Evolutionary conservation across 179 eudicot genomes (phyloP), one percentile per base, ranked within the genome.

Genomic region (Camellia oleifera): DNA sequence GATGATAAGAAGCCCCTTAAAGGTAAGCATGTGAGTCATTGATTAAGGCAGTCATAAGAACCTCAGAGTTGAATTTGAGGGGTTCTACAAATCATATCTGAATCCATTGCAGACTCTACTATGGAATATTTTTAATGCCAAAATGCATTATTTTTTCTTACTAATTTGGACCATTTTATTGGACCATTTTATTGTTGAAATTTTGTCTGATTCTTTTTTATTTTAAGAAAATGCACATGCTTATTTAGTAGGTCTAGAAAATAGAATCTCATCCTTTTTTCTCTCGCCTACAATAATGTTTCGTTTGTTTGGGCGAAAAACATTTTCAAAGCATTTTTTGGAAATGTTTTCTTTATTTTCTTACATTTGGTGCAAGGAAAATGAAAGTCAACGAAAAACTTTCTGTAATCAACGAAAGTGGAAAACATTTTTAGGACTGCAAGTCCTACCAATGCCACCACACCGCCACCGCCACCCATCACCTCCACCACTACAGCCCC

Each of bases 1-100:
- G 89, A 85, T 17, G 91, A 89, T 54, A 83, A 82, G 76, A 85
- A 87, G 80, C 81, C 86, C 45, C 81, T 90, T 20, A 84, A 86
- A 88, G 93, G 93, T 88, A 83, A 63, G 69, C 61, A 10, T 66
- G 40, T 20, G 70, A 10, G 15, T 11, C 20, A 58, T 58, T 74
- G 11, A n/a, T n/a, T 2, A 17, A 15, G 75, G 52, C 58, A 45
- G n/a, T 1, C 60, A 69, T 44, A 32, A 4, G 75, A 45, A 17
- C 73, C 54, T 46, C 40, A 32, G 40, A 32, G 40, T 46, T 9
- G 65, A 17, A n/a, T 0, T 5, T 4, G n/a, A 61, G 12, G 65
- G 6, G 17, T 23, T 20, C 4, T 23, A 17, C 23, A 63, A 4
- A 4, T 63, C 32, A 20, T 63, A 4, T n/a, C 44, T 32, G 60